phyloP scores from a whole-genome alignment of 805 yeast genomes.

The Suhomyces tanzawaensis region DNA sequence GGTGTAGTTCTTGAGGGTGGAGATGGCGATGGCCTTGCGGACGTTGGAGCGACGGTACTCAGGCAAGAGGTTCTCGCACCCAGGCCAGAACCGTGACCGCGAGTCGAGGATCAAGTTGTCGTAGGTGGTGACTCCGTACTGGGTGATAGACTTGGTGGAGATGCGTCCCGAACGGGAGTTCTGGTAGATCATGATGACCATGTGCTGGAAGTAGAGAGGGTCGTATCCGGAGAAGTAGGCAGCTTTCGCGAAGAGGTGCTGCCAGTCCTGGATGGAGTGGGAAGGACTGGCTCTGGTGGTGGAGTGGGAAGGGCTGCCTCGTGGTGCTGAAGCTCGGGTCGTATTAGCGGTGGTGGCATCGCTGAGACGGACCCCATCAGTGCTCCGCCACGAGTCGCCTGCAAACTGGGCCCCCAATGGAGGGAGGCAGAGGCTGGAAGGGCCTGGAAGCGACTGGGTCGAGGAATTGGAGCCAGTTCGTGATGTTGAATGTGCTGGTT shows the following conservation, averaged over 20 bases:
- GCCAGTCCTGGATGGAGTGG: conserved; percentile 35
- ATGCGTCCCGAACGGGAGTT: conserved; percentile 44
- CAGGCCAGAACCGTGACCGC: conserved; percentile 72
- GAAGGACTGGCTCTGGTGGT: neutral
- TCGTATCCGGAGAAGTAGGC: conserved; percentile 56
- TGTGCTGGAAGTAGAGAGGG: conserved; percentile 39
- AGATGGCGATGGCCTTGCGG: conserved; percentile 72
- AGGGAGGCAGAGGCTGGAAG: neutral
- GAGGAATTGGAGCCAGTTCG: neutral
- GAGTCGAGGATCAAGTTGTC: conserved; percentile 55
- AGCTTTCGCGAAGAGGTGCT: conserved; percentile 42
- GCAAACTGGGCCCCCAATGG: conserved; percentile 9
- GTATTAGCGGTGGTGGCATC: neutral
- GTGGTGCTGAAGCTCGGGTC: neutral
- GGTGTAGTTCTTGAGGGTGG: conserved; percentile 66
- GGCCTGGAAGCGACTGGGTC: neutral
- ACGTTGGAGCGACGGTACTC: conserved; percentile 54
- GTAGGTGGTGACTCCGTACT: conserved; percentile 64
- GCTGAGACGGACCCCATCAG: neutral
- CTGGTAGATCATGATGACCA: conserved; percentile 51
- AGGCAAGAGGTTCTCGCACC: conserved; percentile 63
- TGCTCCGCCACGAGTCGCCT: neutral
- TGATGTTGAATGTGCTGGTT: neutral
- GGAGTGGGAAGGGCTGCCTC: neutral
- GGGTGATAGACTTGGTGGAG: conserved; percentile 56